Evolutionary conservation across 2,329 filamentous ascomycete species (phyloP).

Genomic region (Geosmithia putterillii): DNA sequence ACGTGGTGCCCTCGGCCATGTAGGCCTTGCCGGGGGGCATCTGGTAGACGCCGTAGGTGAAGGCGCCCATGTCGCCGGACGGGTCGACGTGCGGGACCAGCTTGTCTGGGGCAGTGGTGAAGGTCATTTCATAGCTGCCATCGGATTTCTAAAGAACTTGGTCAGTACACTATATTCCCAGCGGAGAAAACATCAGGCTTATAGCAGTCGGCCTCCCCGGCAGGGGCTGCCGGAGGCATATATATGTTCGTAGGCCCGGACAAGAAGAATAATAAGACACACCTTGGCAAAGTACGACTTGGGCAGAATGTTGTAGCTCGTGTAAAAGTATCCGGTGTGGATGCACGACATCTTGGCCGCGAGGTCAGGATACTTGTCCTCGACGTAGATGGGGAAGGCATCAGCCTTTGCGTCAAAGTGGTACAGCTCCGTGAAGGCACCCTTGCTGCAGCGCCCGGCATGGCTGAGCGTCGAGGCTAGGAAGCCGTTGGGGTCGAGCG

Average conservation of each 20-base stretch:
- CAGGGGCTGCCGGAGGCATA: no score
- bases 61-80: slow-evolving; percentile 31
- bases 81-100: slow-evolving; percentile 31
- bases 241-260: no score
- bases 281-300: slow-evolving; percentile 33
- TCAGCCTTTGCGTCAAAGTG: slow-evolving; percentile 38
- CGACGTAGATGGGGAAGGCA: slow-evolving; percentile 31
- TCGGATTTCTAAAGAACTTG: slow-evolving; percentile 19
- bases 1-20: slow-evolving; percentile 32
- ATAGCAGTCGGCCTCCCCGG: no score
- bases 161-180: no score
- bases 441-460: slow-evolving; percentile 26
- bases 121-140: slow-evolving; percentile 32
- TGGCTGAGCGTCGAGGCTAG: slow-evolving; percentile 33
- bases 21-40: slow-evolving; percentile 35
- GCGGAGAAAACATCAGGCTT: not conserved
- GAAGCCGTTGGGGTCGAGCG: slow-evolving; percentile 20
- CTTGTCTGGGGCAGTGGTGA: slow-evolving; percentile 26
- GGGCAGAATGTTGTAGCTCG: slow-evolving; percentile 32
- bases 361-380: slow-evolving; percentile 26
- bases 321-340: slow-evolving; percentile 35
- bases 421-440: slow-evolving; percentile 28
- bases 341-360: slow-evolving; percentile 37
- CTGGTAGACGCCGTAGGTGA: slow-evolving; percentile 33
- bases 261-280: slow-evolving; percentile 4